These are phyloP conservation scores for Aspergillus sp. DNA, from an alignment of 2,329 filamentous ascomycete genomes.

Conservation along the genomic window DNA sequence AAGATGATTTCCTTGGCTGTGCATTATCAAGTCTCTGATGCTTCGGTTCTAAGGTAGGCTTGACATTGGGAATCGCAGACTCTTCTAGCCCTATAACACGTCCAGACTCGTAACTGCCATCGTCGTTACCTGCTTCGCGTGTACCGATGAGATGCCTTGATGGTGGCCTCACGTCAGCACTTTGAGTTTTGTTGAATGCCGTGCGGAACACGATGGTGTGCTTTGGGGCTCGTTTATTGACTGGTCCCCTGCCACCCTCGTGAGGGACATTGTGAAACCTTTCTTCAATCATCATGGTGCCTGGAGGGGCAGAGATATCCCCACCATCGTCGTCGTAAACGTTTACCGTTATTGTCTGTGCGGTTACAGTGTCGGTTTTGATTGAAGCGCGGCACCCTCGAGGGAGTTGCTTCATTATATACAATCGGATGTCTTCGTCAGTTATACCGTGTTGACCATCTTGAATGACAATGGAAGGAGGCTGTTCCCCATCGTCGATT, in stretches of 20 bases:
- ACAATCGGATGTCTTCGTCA: conserved; percentile 49
- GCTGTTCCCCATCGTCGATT: conserved; percentile 20
- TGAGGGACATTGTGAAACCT: conserved; percentile 50
- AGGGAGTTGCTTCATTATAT: conserved; percentile 47
- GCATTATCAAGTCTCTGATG: conserved; percentile 6
- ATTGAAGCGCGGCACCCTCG: conserved; percentile 44
- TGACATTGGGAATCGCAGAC: background rate
- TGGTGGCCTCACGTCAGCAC: conserved; percentile 33
- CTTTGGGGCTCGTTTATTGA: conserved; percentile 37
- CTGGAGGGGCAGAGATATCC: conserved; percentile 46
- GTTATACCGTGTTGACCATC: conserved; percentile 39
- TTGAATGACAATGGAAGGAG: conserved; percentile 32
- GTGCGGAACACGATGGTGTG: conserved; percentile 49
- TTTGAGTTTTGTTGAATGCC: conserved; percentile 42
- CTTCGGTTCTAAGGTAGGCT: background rate
- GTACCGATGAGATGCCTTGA: conserved; percentile 7
- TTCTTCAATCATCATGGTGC: conserved; percentile 47
- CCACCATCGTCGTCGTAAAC: conserved; percentile 44
- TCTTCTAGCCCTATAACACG: background rate
- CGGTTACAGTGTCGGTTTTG: conserved; percentile 42
- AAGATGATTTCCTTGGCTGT: conserved; percentile 13
- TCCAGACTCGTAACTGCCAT: background rate
- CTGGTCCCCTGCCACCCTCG: conserved; percentile 31
- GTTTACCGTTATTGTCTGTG: conserved; percentile 49
- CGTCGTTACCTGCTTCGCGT: background rate